Evolutionary conservation across 1,139 yeast genomes (phyloP).

Genomic region (Yamadazyma epiphylla): DNA sequence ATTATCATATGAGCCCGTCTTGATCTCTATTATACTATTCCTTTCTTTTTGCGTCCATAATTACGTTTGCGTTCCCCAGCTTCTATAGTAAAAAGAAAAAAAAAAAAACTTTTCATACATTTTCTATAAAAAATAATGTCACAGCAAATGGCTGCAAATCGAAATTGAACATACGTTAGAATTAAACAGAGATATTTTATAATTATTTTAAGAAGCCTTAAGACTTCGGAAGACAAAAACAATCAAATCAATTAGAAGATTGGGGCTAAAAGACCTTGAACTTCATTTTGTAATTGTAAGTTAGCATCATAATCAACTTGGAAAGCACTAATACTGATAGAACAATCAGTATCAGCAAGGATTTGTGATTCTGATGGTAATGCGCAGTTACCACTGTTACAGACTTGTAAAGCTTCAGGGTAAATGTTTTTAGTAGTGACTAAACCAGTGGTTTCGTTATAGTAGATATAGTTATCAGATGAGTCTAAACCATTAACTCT

Average conservation of each 20-base stretch:
- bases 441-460: conserved; percentile 26
- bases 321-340: conserved; percentile 35
- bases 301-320: conserved; percentile 42
- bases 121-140: no score
- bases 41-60: no score
- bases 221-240: no score
- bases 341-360: conserved; percentile 22
- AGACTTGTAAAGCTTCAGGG: conserved; percentile 20
- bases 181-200: no score
- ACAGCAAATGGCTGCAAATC: no score
- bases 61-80: no score
- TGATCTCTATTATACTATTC: no score
- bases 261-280: conserved; percentile 22
- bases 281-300: conserved; percentile 21
- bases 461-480: conserved; percentile 23
- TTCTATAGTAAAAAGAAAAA: no score
- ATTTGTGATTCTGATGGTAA: conserved; percentile 34
- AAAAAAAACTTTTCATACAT: no score
- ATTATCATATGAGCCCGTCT: no score
- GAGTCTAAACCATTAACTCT: conserved; percentile 36
- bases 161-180: no score
- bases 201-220: no score
- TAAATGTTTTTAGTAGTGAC: conserved; percentile 11
- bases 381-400: conserved; percentile 32
- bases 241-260: conserved; percentile 9